Evolutionary conservation across 306 rosid species (phyloP).

Genomic region (Trifolium repens): DNA sequence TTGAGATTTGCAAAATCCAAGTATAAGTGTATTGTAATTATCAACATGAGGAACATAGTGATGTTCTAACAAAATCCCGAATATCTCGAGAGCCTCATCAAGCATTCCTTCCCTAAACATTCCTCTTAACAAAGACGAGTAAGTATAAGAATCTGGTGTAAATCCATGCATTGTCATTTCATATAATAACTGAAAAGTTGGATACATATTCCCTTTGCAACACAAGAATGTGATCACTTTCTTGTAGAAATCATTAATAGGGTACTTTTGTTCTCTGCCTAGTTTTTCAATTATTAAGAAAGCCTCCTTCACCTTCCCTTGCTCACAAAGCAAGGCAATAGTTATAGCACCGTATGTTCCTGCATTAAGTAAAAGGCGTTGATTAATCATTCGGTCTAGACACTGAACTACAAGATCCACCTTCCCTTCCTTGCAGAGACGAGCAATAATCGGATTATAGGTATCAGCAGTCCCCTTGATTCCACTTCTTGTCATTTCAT

Average conservation of each 20-base stretch:
- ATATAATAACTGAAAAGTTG: conserved; percentile 81
- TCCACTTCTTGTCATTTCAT: conserved; percentile 68
- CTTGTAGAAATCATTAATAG: conserved; percentile 65
- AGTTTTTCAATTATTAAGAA: conserved; percentile 72
- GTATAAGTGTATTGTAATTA: conserved; percentile 80
- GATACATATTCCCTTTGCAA: conserved; percentile 84
- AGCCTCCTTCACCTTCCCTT: conserved; percentile 72
- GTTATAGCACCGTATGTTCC: conserved; percentile 88
- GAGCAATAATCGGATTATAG: conserved; percentile 78
- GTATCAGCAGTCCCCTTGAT: conserved; percentile 74
- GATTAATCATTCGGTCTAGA: conserved; percentile 69
- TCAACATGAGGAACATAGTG: conserved; percentile 60
- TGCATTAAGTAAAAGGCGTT: conserved; percentile 65
- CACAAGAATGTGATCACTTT: conserved; percentile 70
- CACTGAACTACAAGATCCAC: conserved; percentile 70
- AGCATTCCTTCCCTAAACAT: conserved; percentile 88
- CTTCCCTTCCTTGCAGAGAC: conserved; percentile 75
- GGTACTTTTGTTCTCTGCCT: conserved; percentile 55
- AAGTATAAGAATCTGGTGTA: conserved; percentile 74
- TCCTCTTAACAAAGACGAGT: conserved; percentile 88
- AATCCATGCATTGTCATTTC: conserved; percentile 82
- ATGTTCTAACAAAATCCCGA: conserved; percentile 75
- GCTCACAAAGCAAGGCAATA: conserved; percentile 74
- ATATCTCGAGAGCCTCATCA: conserved; percentile 79
- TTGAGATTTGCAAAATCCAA: conserved; percentile 74